Percentiles rank a stretch among this genome's conserved stretches.
Evolutionary conservation across 2,329 filamentous ascomycete species (phyloP).

Genomic region (Paraconiothyrium brasiliense): DNA sequence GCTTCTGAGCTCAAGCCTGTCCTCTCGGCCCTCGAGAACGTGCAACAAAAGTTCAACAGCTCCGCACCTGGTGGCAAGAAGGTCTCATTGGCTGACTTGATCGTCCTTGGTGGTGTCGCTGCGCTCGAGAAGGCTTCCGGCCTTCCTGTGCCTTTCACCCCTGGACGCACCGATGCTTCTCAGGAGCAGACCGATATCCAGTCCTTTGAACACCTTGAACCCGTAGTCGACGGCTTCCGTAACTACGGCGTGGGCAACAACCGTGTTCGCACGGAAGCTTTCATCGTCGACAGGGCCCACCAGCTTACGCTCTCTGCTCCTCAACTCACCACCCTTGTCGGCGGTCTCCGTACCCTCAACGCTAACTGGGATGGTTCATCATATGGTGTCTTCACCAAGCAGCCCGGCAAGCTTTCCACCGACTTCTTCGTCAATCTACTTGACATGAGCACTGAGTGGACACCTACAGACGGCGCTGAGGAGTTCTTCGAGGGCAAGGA

Average conservation of each 20-base stretch:
- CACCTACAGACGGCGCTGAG: conserved; percentile 56
- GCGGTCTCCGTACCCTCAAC: conserved; percentile 75
- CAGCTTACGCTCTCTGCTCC: conserved; percentile 75
- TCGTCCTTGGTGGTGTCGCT: conserved; percentile 76
- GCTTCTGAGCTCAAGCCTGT: conserved; percentile 71
- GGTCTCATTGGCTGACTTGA: conserved; percentile 80
- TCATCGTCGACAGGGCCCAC: conserved; percentile 76
- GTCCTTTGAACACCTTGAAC: conserved; percentile 73
- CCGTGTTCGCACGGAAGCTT: conserved; percentile 72
- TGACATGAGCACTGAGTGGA: conserved; percentile 73
- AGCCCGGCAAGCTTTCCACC: conserved; percentile 75
- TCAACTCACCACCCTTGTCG: conserved; percentile 75
- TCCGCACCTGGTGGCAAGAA: conserved; percentile 67
- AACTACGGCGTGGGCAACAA: conserved; percentile 74
- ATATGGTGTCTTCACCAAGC: conserved; percentile 73
- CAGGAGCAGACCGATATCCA: conserved; percentile 75
- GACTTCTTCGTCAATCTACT: conserved; percentile 86
- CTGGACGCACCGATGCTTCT: conserved; percentile 76
- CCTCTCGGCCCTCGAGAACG: conserved; percentile 67
- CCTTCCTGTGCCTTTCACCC: conserved; percentile 73
- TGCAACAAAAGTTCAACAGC: conserved; percentile 74
- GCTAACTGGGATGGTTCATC: conserved; percentile 76
- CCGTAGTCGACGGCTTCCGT: conserved; percentile 78
- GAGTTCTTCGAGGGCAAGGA: conserved; percentile 72
- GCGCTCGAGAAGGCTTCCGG: conserved; percentile 77